Evolutionary conservation across 805 yeast genomes (phyloP), one percentile per base, ranked within the genome.

Genomic region (Ogataea philodendri): DNA sequence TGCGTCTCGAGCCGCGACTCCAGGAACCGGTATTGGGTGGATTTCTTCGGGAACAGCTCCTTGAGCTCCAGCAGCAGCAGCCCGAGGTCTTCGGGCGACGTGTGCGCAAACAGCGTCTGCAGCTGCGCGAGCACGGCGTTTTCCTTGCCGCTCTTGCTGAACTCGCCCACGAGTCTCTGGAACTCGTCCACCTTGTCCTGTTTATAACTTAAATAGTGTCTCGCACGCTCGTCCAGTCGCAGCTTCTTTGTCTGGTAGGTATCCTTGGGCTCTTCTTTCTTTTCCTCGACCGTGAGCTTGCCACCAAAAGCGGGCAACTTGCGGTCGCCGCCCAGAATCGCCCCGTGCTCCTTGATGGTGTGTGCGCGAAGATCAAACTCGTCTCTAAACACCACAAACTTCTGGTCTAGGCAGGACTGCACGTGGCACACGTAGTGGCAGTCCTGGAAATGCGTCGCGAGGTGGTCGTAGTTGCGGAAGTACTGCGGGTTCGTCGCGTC

Each of bases 341-440:
- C 73, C 3, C 84, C 78, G 59, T 93, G 99, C 49, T 83, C 90
- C 45, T 78, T 75, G 30, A 87, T 61, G 78, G 87, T 81, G 60
- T 93, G 98, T 1, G 94, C 89, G 36, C 84, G 81, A 35, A 93
- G 67, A 48, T 88, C 97, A 37, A 88, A 60, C 35, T 84, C 93
- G 44, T 87, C 90, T 15, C 81, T 74, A 56, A 93, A 93, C 1
- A 90, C 98, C 15, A 93, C 93, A 62, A 93, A 90, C 56, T 85
- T 84, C 59, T 84, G 79, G 37, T 89, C 97, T 30, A 89, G 60
- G 62, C 99, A 93, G 9, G 72, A 52, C 30, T 76, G 84, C 13
- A 84, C 82, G 20, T 72, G 69, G 63, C 99, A 93, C 10, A 78
- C 77, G 59, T 67, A 86, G 60, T 93, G 99, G 26, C 71, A 77